Evolutionary conservation across 352 stramenopile genomes (phyloP), one percentile per base, ranked within the genome.

Genomic region (Aphanomyces astaci): DNA sequence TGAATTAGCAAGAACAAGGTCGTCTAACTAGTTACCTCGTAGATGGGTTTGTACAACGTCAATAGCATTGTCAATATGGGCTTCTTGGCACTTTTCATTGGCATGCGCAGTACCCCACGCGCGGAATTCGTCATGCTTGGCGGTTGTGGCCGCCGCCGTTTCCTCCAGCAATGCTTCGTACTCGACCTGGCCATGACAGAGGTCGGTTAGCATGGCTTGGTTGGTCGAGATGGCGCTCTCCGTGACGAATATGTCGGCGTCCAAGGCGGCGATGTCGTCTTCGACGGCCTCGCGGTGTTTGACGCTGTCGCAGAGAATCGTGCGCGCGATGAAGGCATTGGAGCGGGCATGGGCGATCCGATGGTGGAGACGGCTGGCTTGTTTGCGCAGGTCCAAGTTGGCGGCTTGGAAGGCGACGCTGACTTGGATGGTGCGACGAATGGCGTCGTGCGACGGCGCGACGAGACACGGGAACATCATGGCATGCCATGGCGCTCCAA

Each of bases 401-500:
- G 7, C 3, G 1, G 49, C 13, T 28, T 68, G 62, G 3, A 68
- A n/a, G n/a, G 30, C 7, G 25, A 40, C 51, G 33, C 46, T 52
- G 0, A 22, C n/a, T 19, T 56, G 19, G 28, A 68, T 62, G 48
- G 39, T 51, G 4, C 4, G 27, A 22, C 22, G 4, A 48, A 68
- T 56, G 13, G 39, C 55, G 17, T 24, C 31, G 33, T 68, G 62
- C 1, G 33, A 13, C 15, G 62, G 62, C 5, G 62, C 22, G 2
- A 68, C 19, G 17, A 68, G 62, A 25, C 62, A 68, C 10, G 62
- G 62, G 22, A 48, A 68, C 22, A 68, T 11, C 10, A 68, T 60
- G 2, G 49, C 15, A 39, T 68, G 62, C 62, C 62, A 68, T 13
- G 62, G 46, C 4, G 62, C 62, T 32, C 39, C 39, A 25, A 68